These are phyloP conservation scores for Neurospora sp. DNA, from an alignment of 495 filamentous ascomycete genomes.

Conservation along the genomic window DNA sequence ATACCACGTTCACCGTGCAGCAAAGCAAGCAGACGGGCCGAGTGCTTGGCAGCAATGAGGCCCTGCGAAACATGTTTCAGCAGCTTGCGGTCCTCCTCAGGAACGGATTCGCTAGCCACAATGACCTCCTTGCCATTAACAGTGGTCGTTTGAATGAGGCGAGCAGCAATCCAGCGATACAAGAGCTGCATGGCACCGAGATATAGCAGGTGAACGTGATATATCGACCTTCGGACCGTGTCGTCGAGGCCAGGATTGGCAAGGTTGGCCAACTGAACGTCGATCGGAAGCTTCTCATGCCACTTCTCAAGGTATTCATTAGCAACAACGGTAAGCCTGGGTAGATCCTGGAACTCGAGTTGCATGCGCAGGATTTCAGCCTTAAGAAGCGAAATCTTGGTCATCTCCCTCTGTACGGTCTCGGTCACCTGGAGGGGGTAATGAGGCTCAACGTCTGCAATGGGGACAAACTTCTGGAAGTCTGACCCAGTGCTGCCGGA, in stretches of 20 bases:
- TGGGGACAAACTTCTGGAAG: constrained; percentile 13
- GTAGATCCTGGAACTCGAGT: constrained; percentile 15
- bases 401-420: constrained; percentile 22
- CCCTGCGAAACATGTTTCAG: constrained; percentile 8
- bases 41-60: constrained; percentile 15
- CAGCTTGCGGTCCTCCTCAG: constrained; percentile 1
- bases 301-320: constrained; percentile 13
- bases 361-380: constrained; percentile 19
- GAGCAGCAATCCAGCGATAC: constrained; percentile 19
- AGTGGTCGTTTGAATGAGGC: constrained; percentile 7
- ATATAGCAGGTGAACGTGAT: constrained; percentile 22
- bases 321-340: not conserved
- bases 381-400: constrained; percentile 20
- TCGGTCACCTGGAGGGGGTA: not conserved
- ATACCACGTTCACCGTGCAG: constrained; percentile 17
- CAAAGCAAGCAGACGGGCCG: constrained; percentile 15
- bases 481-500: constrained; percentile 12
- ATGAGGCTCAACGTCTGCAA: constrained; percentile 1
- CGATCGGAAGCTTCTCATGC: not conserved
- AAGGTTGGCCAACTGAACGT: constrained; percentile 10
- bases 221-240: constrained; percentile 17
- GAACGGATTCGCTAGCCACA: not conserved
- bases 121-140: not conserved
- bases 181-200: constrained; percentile 24
- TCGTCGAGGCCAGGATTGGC: constrained; percentile 1